Percentiles rank a stretch among this genome's conserved stretches.
Conservation (phyloP, 495 filamentous ascomycete genomes). For the Aspergillus nanangensis region DNA sequence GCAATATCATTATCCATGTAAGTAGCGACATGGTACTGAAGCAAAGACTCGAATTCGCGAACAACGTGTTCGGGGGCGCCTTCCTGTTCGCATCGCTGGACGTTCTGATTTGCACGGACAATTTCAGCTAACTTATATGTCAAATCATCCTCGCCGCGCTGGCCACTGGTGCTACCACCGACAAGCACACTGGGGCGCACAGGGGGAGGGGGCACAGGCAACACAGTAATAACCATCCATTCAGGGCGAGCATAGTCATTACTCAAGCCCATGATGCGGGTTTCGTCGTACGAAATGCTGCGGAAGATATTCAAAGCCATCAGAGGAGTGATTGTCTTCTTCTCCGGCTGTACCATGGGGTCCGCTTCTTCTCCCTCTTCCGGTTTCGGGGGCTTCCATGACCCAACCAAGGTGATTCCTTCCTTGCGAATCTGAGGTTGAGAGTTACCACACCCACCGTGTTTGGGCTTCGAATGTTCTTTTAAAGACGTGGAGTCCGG, state of each 20-base stretch:
- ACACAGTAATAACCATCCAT: conserved; percentile 96
- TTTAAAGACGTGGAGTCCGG: too few species aligned
- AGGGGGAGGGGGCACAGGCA: conserved; percentile 91
- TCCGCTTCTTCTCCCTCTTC: conserved; percentile 60
- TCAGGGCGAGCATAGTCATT: conserved; percentile 91
- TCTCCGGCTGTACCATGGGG: conserved; percentile 67
- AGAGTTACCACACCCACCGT: conserved; percentile 90
- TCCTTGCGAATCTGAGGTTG: conserved; percentile 83
- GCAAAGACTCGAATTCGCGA: conserved; percentile 79
- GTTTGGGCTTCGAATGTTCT: too few species aligned
- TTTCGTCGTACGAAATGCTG: conserved; percentile 73
- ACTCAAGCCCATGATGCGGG: conserved; percentile 83
- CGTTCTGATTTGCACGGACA: conserved; percentile 93
- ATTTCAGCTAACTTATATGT: conserved; percentile 99
- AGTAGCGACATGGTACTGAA: conserved; percentile 98
- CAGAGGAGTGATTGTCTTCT: conserved; percentile 77
- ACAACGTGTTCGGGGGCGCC: conserved; percentile 86
- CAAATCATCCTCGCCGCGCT: conserved; percentile 95
- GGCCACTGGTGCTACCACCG: conserved; percentile 81
- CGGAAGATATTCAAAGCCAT: conserved; percentile 81
- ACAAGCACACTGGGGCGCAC: conserved; percentile 94
- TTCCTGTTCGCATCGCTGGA: conserved; percentile 79
- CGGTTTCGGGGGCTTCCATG: conserved; percentile 78
- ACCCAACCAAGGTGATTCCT: conserved; percentile 76
- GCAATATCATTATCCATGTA: conserved; percentile 99